Percentiles rank a stretch among this genome's conserved stretches.
These are phyloP conservation scores for Xerocomus potaroensis DNA, from an alignment of 768 basidiomycete species.

Conservation along the genomic window DNA sequence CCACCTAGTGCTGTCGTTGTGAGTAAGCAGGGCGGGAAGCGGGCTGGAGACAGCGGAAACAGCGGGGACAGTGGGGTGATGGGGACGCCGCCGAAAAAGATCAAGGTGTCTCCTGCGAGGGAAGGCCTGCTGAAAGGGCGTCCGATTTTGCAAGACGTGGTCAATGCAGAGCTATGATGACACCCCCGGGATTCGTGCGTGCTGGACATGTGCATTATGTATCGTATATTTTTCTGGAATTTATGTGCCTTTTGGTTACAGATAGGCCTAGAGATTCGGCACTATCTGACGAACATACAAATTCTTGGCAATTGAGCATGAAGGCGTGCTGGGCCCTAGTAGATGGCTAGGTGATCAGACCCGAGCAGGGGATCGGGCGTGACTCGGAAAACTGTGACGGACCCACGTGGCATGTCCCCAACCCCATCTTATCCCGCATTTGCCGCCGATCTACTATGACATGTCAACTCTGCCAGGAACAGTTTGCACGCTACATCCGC, in stretches of 20 bases:
- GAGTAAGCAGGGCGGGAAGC: constrained; percentile 16
- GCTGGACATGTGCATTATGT: neutral
- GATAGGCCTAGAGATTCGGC: too few species aligned
- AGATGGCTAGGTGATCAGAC: too few species aligned
- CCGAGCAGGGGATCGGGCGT: too few species aligned
- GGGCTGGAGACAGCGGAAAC: neutral
- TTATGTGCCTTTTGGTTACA: neutral
- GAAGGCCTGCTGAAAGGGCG: constrained; percentile 50
- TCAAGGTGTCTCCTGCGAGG: constrained; percentile 29
- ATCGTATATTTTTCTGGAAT: neutral
- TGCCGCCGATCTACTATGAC: too few species aligned
- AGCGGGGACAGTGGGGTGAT: constrained; percentile 2
- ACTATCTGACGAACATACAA: too few species aligned
- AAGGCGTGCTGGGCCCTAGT: too few species aligned
- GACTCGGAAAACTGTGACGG: too few species aligned
- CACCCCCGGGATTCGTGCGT: neutral
- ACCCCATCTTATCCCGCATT: too few species aligned
- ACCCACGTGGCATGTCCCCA: too few species aligned
- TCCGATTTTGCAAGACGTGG: constrained; percentile 57
- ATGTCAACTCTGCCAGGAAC: too few species aligned
- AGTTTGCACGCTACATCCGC: too few species aligned
- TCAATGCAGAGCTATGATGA: constrained; percentile 38
- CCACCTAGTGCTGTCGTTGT: constrained; percentile 7
- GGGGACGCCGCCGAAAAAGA: constrained; percentile 33
- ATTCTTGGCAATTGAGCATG: too few species aligned